These are phyloP conservation scores for Xylariales sp. DNA, from an alignment of 2,329 filamentous ascomycete genomes.

Conservation along the genomic window DNA sequence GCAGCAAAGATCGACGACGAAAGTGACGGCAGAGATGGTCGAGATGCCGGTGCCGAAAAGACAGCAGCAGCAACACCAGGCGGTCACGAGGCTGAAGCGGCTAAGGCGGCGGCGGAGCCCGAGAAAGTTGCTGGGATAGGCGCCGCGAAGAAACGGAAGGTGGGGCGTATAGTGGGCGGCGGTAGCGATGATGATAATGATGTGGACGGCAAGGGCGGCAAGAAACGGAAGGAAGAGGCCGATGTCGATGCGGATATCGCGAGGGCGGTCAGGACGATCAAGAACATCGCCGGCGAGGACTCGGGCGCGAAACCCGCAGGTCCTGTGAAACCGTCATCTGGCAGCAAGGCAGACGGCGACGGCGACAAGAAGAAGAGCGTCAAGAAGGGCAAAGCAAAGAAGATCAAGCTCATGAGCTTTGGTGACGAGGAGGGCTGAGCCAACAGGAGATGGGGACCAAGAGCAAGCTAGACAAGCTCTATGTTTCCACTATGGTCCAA, in stretches of 20 bases:
- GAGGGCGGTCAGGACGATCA: constrained; percentile 17
- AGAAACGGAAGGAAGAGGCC: too few relatives aligned
- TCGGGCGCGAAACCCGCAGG: constrained; percentile 11
- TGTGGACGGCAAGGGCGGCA: too few relatives aligned
- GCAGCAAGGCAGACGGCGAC: constrained; percentile 16
- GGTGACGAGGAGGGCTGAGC: constrained; percentile 52
- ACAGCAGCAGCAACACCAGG: constrained; percentile 9
- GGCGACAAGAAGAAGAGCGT: constrained; percentile 12
- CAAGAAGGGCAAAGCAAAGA: constrained; percentile 43
- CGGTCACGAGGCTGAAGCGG: constrained; percentile 12
- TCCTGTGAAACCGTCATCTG: too few relatives aligned
- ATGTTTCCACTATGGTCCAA: too few relatives aligned
- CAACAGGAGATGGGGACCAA: too few relatives aligned
- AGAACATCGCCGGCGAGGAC: constrained; percentile 10
- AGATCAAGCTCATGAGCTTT: constrained; percentile 67
- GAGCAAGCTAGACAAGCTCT: too few relatives aligned
- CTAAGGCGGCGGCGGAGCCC: constrained; percentile 8
- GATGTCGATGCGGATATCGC: constrained; percentile 7
- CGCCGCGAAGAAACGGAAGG: constrained; percentile 50
- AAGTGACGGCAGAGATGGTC: constrained; percentile 27
- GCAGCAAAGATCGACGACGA: constrained; percentile 23
- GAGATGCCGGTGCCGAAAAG: constrained; percentile 17
- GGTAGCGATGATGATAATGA: constrained; percentile 21
- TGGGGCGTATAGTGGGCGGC: constrained; percentile 43
- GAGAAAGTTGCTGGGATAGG: constrained; percentile 35